Conservation (phyloP, 2,329 filamentous ascomycete genomes). For the Coniochaeta prunicola region DNA sequence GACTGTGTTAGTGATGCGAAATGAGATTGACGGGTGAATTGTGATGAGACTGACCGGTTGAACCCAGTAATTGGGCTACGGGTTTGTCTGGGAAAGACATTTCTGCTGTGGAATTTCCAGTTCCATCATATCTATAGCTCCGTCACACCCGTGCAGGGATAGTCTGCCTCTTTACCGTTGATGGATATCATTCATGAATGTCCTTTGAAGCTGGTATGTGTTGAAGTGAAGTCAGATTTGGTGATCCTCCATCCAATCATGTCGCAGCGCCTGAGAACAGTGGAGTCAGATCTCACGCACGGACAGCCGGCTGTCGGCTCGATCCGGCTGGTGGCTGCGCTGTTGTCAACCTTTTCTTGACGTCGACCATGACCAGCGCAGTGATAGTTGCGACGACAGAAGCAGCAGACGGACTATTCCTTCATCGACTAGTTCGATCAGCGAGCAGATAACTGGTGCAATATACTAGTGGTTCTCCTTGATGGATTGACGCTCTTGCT, state of each 20-base stretch:
- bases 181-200: not conserved
- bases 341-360: not conserved
- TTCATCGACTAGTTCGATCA: no score
- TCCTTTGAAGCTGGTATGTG: not conserved
- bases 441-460: no score
- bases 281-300: not conserved
- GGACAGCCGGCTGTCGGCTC: not conserved
- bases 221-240: not conserved
- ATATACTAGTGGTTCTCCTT: no score
- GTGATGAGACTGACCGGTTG: slow-evolving; percentile 14
- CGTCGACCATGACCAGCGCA: not conserved
- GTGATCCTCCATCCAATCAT: not conserved
- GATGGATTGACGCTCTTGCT: no score
- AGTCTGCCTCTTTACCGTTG: not conserved
- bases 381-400: no score
- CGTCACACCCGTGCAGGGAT: not conserved
- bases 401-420: no score
- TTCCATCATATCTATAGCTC: not conserved
- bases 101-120: not conserved
- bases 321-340: not conserved
- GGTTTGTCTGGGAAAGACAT: slow-evolving; percentile 23
- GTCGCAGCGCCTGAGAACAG: not conserved
- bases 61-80: slow-evolving; percentile 17
- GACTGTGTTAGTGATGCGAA: not conserved
- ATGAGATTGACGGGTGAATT: not conserved